These are phyloP conservation scores for Diplogelasinospora grovesii DNA, from an alignment of 495 filamentous ascomycete genomes.

Conservation along the genomic window DNA sequence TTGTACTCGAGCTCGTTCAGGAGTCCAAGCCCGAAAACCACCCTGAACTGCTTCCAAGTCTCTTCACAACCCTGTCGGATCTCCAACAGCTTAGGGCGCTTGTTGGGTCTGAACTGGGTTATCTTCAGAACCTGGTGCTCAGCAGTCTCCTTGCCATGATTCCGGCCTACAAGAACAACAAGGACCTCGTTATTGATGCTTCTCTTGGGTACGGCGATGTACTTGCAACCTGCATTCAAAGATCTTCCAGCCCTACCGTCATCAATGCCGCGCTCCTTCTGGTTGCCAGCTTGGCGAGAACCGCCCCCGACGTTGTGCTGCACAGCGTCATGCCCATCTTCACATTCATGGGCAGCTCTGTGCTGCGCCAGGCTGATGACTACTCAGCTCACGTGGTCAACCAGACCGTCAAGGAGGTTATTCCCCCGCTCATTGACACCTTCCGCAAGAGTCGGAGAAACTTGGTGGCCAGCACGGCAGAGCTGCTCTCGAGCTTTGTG, in stretches of 20 bases:
- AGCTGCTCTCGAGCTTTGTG: constrained; percentile 84
- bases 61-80: constrained; percentile 79
- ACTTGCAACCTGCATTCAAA: constrained; percentile 84
- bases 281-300: constrained; percentile 71
- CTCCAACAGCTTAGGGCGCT: constrained; percentile 71
- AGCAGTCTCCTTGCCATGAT: constrained; percentile 73
- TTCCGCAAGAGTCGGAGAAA: constrained; percentile 71
- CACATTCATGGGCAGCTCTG: constrained; percentile 88
- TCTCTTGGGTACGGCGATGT: constrained; percentile 75
- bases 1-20: constrained; percentile 84
- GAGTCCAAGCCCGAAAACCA: constrained; percentile 64
- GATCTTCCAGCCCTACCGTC: constrained; percentile 78
- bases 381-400: constrained; percentile 92
- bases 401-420: constrained; percentile 80
- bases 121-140: constrained; percentile 74
- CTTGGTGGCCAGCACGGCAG: constrained; percentile 70
- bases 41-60: constrained; percentile 61
- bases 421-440: constrained; percentile 83
- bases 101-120: constrained; percentile 69
- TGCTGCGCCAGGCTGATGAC: constrained; percentile 85
- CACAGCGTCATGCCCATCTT: constrained; percentile 99
- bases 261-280: constrained; percentile 89
- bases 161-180: constrained; percentile 57
- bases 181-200: constrained; percentile 59
- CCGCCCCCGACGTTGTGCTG: constrained; percentile 79